A percentile compares a stretch with the other conserved stretches of the same genome.
phyloP scores from a whole-genome alignment of 306 rosid species.

The Citrullus mucosospermus region DNA sequence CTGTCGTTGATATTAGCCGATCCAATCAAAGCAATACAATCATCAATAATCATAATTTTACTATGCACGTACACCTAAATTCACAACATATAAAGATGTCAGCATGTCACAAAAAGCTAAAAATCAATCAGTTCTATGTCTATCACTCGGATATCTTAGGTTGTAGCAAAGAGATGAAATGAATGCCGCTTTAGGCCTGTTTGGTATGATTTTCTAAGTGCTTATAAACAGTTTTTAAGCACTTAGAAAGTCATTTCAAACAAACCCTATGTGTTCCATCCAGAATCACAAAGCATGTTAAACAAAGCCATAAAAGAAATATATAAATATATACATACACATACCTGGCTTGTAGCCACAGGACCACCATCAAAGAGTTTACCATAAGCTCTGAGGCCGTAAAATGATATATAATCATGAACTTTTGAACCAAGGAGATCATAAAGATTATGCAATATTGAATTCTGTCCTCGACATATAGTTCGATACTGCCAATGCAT shows the following conservation, averaged over 20 bases:
- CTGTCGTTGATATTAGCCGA: constrained; percentile 98
- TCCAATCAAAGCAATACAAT: constrained; percentile 67
- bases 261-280: not conserved
- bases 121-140: not conserved
- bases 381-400: constrained; percentile 84
- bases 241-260: not conserved
- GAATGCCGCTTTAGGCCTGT: not conserved
- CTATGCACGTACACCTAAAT: constrained; percentile 93
- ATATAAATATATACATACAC: not conserved
- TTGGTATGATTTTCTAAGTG: not conserved
- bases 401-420: constrained; percentile 86
- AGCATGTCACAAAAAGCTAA: not conserved
- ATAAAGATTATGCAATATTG: constrained; percentile 67
- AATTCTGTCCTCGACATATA: constrained; percentile 74
- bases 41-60: constrained; percentile 89
- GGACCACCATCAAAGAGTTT: constrained; percentile 74
- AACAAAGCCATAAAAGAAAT: constrained; percentile 4
- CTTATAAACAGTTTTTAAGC: not conserved
- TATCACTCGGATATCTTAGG: not conserved
- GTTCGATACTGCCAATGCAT: constrained; percentile 99
- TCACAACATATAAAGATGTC: not conserved
- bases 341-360: constrained; percentile 93
- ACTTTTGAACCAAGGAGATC: constrained; percentile 62
- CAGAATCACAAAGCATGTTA: not conserved
- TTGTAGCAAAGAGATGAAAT: not conserved